phyloP scores from a whole-genome alignment of 345 rosid genomes.

The Populus simonii region DNA sequence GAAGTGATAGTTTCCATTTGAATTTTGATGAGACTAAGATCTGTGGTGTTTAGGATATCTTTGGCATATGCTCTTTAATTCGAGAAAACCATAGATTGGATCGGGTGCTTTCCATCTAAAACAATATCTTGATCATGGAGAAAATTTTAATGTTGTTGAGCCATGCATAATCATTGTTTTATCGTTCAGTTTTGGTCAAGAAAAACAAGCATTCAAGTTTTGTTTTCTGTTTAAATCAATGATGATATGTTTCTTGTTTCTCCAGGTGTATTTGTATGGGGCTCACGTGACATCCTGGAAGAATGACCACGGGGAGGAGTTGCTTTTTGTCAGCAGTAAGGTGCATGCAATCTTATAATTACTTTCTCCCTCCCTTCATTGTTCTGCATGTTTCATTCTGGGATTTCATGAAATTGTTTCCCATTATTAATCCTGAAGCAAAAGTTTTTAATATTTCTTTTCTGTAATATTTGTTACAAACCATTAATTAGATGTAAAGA shows the following conservation, averaged over 20 bases:
- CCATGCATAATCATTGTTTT: not conserved
- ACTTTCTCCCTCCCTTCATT: not conserved
- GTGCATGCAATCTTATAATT: constrained; percentile 22
- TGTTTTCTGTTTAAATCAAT: not conserved
- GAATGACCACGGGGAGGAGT: constrained; percentile 84
- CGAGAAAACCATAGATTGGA: not conserved
- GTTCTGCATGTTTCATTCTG: not conserved
- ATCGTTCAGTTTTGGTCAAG: too few species aligned
- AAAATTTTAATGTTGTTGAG: not conserved
- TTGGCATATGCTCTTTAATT: not conserved
- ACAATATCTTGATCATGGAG: not conserved
- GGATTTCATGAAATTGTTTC: not conserved
- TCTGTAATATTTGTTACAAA: not conserved
- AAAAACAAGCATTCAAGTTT: not conserved
- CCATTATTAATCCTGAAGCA: not conserved
- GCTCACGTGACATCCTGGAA: constrained; percentile 96
- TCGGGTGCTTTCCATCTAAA: not conserved
- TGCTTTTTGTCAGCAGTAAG: constrained; percentile 75
- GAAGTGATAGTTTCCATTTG: not conserved
- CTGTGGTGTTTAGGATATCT: not conserved
- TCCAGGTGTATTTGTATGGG: constrained; percentile 81
- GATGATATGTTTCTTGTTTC: not conserved
- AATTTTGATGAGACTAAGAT: not conserved
- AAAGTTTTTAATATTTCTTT: not conserved
- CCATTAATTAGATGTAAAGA: not conserved